Conservation (phyloP, 2,329 filamentous ascomycete species). For the Beauveria bassiana region DNA sequence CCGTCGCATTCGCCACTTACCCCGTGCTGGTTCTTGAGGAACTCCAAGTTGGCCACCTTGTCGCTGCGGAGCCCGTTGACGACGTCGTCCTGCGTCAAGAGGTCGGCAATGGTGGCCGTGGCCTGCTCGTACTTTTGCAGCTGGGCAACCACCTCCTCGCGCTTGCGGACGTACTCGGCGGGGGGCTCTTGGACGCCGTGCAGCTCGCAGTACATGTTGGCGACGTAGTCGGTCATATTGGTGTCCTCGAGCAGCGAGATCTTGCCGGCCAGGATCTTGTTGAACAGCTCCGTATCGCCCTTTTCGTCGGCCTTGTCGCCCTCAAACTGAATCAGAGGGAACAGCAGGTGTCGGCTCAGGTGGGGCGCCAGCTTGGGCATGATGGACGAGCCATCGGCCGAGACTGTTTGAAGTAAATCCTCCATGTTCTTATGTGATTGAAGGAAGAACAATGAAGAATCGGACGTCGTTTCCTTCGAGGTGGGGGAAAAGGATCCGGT, state of each 20-base stretch:
- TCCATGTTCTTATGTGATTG: slow-evolving; percentile 28
- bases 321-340: slow-evolving; percentile 90
- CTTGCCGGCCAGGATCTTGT: slow-evolving; percentile 75
- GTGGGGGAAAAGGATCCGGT: neutral
- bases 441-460: slow-evolving; percentile 11
- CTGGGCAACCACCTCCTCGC: slow-evolving; percentile 77
- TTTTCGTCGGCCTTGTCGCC: slow-evolving; percentile 74
- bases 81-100: slow-evolving; percentile 82
- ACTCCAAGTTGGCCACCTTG: slow-evolving; percentile 98
- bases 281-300: slow-evolving; percentile 47
- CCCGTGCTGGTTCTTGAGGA: slow-evolving; percentile 90
- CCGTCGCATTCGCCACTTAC: slow-evolving; percentile 40
- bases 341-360: slow-evolving; percentile 93
- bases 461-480: neutral
- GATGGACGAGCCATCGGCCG: slow-evolving; percentile 66
- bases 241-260: slow-evolving; percentile 93
- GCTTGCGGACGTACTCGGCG: slow-evolving; percentile 79
- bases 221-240: slow-evolving; percentile 98
- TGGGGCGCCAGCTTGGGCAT: slow-evolving; percentile 83
- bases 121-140: slow-evolving; percentile 79
- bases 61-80: slow-evolving; percentile 86
- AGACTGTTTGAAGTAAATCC: slow-evolving; percentile 41
- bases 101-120: slow-evolving; percentile 78
- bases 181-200: slow-evolving; percentile 72
- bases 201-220: slow-evolving; percentile 82